Evolutionary conservation across 2,329 filamentous ascomycete species (phyloP).

Genomic region (Aspergillus hortae): DNA sequence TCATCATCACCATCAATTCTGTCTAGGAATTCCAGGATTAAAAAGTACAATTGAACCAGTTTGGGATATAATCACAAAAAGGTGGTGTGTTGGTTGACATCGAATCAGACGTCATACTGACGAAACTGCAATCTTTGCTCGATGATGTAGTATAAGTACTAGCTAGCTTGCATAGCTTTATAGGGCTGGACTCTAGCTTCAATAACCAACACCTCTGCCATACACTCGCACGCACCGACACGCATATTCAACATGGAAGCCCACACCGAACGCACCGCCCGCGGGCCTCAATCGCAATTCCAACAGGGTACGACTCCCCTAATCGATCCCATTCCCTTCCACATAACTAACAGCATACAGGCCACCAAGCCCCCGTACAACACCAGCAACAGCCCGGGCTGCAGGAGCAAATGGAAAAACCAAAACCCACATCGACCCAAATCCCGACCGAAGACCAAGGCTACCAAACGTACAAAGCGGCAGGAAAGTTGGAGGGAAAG

Average conservation of each 20-base stretch:
- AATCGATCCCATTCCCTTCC: neutral
- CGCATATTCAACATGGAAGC: slow-evolving; percentile 9
- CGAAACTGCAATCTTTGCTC: neutral
- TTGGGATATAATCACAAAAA: too few relatives aligned
- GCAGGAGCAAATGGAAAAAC: slow-evolving; percentile 54
- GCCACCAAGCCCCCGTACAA: slow-evolving; percentile 50
- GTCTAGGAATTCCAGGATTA: too few relatives aligned
- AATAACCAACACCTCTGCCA: neutral
- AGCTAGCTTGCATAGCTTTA: neutral
- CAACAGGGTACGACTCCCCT: slow-evolving; percentile 23
- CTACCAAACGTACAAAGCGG: slow-evolving; percentile 68
- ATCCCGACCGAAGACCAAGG: slow-evolving; percentile 66
- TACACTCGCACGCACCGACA: neutral
- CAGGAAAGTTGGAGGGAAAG: slow-evolving; percentile 71
- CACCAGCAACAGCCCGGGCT: slow-evolving; percentile 53
- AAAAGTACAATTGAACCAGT: too few relatives aligned
- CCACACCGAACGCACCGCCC: slow-evolving; percentile 11
- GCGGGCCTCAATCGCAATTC: slow-evolving; percentile 29
- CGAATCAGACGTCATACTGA: neutral
- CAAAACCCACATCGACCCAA: slow-evolving; percentile 59
- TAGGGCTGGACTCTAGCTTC: neutral
- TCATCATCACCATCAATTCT: too few relatives aligned
- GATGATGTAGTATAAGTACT: neutral
- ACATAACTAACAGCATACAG: slow-evolving; percentile 24
- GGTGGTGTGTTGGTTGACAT: neutral